Base-by-base conservation (phyloP, 2,329 filamentous ascomycete species). In the Colletotrichum higginsianum region DNA sequence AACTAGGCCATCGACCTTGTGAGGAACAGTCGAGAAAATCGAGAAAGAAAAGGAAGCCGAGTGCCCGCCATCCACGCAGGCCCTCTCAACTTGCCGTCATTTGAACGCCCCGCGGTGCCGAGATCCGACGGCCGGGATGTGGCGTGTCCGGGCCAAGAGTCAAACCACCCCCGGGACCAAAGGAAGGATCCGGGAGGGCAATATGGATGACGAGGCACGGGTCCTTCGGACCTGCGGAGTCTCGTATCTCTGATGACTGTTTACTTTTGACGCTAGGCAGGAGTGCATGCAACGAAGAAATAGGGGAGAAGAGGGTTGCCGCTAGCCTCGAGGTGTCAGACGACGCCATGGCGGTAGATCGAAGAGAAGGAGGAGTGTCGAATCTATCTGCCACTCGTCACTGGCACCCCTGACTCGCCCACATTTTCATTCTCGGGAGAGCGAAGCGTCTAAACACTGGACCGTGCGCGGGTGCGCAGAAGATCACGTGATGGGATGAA, bases 41-140 rank as follows among this genome's bases (percentile, higher is more conserved):
- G 42, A 35, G 23, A 21, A 47, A 3, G 40, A 4, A 52, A 57
- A 3, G 23, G 30, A 13, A n/a, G 13, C 26, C 21, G 49, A 15
- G 38, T 46, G 57, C 40, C 23, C 40, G 30, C 47, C 52, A 11
- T 52, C 66, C 46, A 40, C 15, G 46, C 9, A 47, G 18, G 11
- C 46, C 16, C 53, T 21, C 38, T 30, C 61, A 21, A 18, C 30
- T 50, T 63, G 46, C 46, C 62, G 61, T 70, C 67, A 23, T 61
- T 55, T 55, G 67, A 67, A 71, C 47, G 40, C 55, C 55, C 21
- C 44, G 50, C 40, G 58, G 40, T 64, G 69, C 69, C 58, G 69
- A 68, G 66, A 64, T 64, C 69, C 69, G 65, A 71, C 60, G 53
- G 60, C 65, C 69, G 58, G 65, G 65, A 69, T 71, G 69, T 71